Evolutionary conservation across 1,139 yeast genomes (phyloP).

Genomic region (Debaryomycetaceae sp.): DNA sequence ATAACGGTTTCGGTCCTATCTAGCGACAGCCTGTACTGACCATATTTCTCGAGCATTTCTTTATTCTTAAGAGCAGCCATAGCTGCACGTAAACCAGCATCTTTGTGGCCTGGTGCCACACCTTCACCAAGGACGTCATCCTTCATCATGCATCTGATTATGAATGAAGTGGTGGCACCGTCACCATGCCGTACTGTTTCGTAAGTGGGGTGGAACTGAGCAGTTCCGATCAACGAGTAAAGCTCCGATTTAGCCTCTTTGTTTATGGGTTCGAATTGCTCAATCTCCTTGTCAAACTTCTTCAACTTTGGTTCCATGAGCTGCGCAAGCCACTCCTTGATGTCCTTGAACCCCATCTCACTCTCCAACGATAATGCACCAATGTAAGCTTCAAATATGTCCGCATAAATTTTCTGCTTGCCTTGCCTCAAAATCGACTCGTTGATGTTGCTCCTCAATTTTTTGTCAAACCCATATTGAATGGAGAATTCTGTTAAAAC

Average conservation of each 20-base stretch:
- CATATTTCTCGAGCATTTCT: conserved; percentile 60
- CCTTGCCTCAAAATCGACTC: conserved; percentile 33
- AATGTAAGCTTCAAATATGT: conserved; percentile 85
- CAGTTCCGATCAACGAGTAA: conserved; percentile 77
- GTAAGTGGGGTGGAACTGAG: conserved; percentile 65
- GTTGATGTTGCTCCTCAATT: conserved; percentile 47
- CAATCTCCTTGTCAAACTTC: conserved; percentile 23
- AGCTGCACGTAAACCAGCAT: conserved; percentile 72
- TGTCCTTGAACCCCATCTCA: conserved; percentile 41
- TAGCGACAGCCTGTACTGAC: conserved; percentile 54
- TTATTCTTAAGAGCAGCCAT: conserved; percentile 63
- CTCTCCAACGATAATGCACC: conserved; percentile 76
- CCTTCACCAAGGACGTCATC: conserved; percentile 58
- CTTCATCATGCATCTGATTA: conserved; percentile 66
- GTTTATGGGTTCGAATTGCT: conserved; percentile 36
- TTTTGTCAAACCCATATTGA: conserved; percentile 65
- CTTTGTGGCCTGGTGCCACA: conserved; percentile 55
- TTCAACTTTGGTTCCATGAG: conserved; percentile 39
- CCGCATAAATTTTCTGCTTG: conserved; percentile 61
- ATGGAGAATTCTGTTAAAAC: conserved; percentile 69
- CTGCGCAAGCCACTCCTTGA: conserved; percentile 58
- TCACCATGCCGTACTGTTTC: conserved; percentile 51
- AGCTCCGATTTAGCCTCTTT: conserved; percentile 72
- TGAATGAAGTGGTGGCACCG: conserved; percentile 47
- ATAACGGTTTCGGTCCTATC: conserved; percentile 49